Evolutionary conservation across 257 asterid species (phyloP), one percentile per base, ranked within the genome.

Genomic region (Solanum peruvianum): DNA sequence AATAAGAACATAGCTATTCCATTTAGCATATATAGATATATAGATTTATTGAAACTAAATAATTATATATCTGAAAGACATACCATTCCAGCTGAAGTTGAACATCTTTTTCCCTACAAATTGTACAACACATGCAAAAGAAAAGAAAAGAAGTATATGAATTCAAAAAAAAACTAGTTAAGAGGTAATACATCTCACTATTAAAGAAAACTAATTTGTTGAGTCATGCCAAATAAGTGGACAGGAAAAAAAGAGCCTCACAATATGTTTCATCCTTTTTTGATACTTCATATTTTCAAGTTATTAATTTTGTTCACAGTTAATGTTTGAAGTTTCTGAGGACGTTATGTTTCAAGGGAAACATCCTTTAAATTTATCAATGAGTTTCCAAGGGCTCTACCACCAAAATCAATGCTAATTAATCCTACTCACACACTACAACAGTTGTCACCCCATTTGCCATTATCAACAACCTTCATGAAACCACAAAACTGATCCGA

Each of bases 41-140:
- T 12, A 45, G 8, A 47, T 80, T 27, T 15, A 80, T 47, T 29
- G 44, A 47, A 16, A 41, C 72, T 56, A 66, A 78, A 84, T 44
- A 35, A 66, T 66, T 80, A 37, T 71, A 81, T 41, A 81, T 45
- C 66, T 89, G 6, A 23, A 42, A 90, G 88, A 86, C 97, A 90
- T 90, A 97, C 99, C 89, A 90, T 76, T 95, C 97, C 82, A 97
- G 97, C 91, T 97, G 98, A 89, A 92, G 93, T 88, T 94, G 98
- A 78, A 92, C 94, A 89, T 97, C 99, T 91, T 93, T 97, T 90
- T 92, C 96, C 93, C 98, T 94, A 82, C 86, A 89, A 25, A 39
- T 47, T 41, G 87, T 41, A 84, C 25, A 42, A 31, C 41, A 66
- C 60, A 64, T 8, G 12, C 27, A n/a, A n/a, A 66, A 73, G 60